Base-by-base conservation (phyloP, 192 early-diverging fungal genomes). In the Backusella mclennaniae region DNA sequence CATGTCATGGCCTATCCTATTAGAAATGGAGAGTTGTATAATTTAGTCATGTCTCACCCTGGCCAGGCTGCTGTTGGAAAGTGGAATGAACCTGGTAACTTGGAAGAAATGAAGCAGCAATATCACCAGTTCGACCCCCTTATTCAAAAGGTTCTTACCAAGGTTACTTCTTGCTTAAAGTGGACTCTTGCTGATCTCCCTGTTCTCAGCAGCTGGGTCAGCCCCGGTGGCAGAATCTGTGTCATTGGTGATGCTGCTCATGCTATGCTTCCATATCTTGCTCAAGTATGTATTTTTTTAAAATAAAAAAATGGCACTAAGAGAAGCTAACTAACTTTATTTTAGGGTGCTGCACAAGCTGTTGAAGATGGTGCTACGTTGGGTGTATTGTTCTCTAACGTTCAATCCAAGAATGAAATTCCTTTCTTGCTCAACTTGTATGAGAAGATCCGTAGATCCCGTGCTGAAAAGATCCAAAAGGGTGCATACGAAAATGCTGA, bases 191-290 rank as follows among this genome's bases (percentile, higher is more conserved):
- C 74, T n/a, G 74, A 75, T 19, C 59, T 75, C 4, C 74, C 74
- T 29, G 23, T 66, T 38, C 63, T 75, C n/a, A 41, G 59, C 15
- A 66, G 59, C 33, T 75, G 74, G 74, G 74, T 75, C 36, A 75
- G 74, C 26, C 66, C 31, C 42, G 67, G 66, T 33, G 74, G 74
- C 3, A 67, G 38, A 42, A 67, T 66, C 35, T 63, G 23, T 31
- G n/a, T 75, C 4, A 14, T 75, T 26, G 74, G 74, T 9, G 74
- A 75, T 68, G 63, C 74, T 67, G 74, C 74, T 12, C 74, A 75
- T 67, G 74, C 74, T 12, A 75, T 75, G 74, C 66, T 75, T 67
- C 74, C 74, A 7, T 75, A 66, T 35, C 74, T 75, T 75, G 74
- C 74, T 42, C 74, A 75, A 42, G 74, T 75, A 67, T 35, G 36